A percentile compares a stretch with the other conserved stretches of the same genome.
Conservation (phyloP, 2,329 filamentous ascomycete species). For the Penicillium sp. region DNA sequence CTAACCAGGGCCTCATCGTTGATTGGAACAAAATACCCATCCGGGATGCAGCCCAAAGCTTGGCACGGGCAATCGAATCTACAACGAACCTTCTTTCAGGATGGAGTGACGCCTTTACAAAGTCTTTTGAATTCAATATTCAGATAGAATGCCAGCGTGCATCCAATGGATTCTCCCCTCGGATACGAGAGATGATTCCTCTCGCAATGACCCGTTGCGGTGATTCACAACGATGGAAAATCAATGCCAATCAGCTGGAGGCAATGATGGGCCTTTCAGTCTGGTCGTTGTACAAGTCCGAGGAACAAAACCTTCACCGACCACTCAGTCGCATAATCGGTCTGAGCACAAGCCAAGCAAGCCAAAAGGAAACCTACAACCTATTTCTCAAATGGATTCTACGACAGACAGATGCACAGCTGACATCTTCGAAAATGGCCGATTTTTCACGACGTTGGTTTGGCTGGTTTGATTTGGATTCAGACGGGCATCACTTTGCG, state of each 20-base stretch:
- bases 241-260: slow-evolving; percentile 24
- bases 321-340: slow-evolving; percentile 21
- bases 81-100: slow-evolving; percentile 26
- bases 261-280: slow-evolving; percentile 30
- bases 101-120: slow-evolving; percentile 14
- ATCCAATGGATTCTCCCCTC: not conserved
- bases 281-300: slow-evolving; percentile 24
- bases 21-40: slow-evolving; percentile 27
- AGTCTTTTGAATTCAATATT: slow-evolving; percentile 16
- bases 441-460: slow-evolving; percentile 18
- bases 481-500: slow-evolving; percentile 1
- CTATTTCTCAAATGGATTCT: slow-evolving; percentile 31
- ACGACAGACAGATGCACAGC: slow-evolving; percentile 18
- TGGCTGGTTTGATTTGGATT: slow-evolving; percentile 19
- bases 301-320: slow-evolving; percentile 10
- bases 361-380: slow-evolving; percentile 17
- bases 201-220: slow-evolving; percentile 16
- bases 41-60: slow-evolving; percentile 16
- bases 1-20: slow-evolving; percentile 3
- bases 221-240: slow-evolving; percentile 22
- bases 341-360: slow-evolving; percentile 15
- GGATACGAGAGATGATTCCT: slow-evolving; percentile 9
- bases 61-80: slow-evolving; percentile 21
- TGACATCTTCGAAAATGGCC: slow-evolving; percentile 16
- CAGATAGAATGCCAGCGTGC: slow-evolving; percentile 11